phyloP scores from a whole-genome alignment of 2,329 filamentous ascomycete species.

The Fusarium humuli region DNA sequence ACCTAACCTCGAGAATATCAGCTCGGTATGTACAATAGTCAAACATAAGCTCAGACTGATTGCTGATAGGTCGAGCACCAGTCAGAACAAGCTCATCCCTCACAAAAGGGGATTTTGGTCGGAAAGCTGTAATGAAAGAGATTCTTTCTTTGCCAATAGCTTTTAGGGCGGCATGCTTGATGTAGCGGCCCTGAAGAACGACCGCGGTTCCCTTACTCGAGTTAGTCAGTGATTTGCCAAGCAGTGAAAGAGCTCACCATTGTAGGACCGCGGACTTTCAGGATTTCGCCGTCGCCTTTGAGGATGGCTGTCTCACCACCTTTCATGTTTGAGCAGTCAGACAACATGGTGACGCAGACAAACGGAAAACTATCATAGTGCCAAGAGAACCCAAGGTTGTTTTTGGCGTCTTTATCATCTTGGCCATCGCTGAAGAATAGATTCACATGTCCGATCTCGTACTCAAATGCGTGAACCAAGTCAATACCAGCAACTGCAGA shows the following conservation, averaged over 20 bases:
- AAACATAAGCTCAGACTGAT: not conserved
- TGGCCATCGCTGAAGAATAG: conserved; percentile 60
- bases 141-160: not conserved
- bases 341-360: not conserved
- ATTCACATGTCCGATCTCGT: conserved; percentile 68
- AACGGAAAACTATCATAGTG: not conserved
- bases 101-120: not conserved
- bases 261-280: not conserved
- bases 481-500: conserved; percentile 67
- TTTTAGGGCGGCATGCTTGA: not conserved
- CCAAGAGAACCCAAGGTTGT: not conserved
- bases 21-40: not conserved
- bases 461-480: conserved; percentile 64
- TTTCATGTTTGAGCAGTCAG: not conserved
- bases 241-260: not conserved
- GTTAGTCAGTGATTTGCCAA: not conserved
- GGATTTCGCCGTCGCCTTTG: not conserved
- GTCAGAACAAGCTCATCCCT: not conserved
- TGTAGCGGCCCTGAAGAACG: not conserved
- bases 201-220: not conserved
- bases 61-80: not conserved
- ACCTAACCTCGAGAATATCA: not conserved
- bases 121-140: not conserved
- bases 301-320: not conserved
- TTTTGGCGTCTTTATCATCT: conserved; percentile 11